phyloP scores from a whole-genome alignment of 2,329 filamentous ascomycete species.

The Bisporella sp. region DNA sequence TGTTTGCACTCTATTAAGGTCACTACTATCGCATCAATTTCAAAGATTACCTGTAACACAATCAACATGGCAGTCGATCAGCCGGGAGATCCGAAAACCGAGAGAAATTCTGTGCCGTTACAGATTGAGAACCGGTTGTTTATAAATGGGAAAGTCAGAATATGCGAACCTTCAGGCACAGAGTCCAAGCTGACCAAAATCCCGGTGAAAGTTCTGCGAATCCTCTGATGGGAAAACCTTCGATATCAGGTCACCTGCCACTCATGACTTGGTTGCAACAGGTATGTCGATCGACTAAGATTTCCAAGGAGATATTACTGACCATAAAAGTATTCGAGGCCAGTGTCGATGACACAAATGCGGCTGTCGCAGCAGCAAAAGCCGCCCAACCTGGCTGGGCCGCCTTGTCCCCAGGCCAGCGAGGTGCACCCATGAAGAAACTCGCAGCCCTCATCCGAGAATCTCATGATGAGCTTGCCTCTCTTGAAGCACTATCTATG shows the following conservation, averaged over 20 bases:
- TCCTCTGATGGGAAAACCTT: conserved; percentile 39
- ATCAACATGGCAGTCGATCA: no score
- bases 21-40: no score
- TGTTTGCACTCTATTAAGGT: no score
- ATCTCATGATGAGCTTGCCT: conserved; percentile 37
- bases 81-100: no score
- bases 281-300: not conserved
- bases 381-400: conserved; percentile 40
- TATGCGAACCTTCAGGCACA: not conserved
- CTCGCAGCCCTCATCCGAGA: conserved; percentile 37
- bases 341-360: conserved; percentile 34
- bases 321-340: conserved; percentile 35
- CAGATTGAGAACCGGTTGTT: not conserved
- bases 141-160: not conserved
- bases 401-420: conserved; percentile 30
- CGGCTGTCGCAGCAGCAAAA: conserved; percentile 36
- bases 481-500: conserved; percentile 33
- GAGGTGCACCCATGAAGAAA: conserved; percentile 37
- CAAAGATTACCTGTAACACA: no score
- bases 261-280: conserved; percentile 31
- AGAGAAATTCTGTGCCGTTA: no score
- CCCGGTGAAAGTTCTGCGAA: conserved; percentile 32
- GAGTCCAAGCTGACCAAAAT: not conserved
- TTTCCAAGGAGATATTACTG: not conserved
- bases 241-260: conserved; percentile 36